Evolutionary conservation across 192 early-diverging fungal genomes (phyloP), one percentile per base, ranked within the genome.

Genomic region (Entomortierella beljakovae): DNA sequence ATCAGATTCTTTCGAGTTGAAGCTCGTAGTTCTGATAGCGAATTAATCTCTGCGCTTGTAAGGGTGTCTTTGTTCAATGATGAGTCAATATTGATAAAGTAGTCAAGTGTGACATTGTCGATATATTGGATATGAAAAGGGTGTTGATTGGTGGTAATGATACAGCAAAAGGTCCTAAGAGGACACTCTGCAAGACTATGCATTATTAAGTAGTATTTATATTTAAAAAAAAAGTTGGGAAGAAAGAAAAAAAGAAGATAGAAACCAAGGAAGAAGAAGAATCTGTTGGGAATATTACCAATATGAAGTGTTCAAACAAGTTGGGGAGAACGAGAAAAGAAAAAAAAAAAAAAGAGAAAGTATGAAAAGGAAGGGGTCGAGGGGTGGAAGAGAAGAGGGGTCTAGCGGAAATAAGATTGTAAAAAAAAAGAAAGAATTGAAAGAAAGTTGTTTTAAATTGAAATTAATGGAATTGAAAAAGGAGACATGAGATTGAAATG

Each of bases 181-280:
- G 61, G 75, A 55, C 75, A 79, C 33, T 70, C 61, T 37, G 43
- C 61, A 32, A 79, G 48, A 1, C 67, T 54, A 60, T 79, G 74
- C 60, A 64, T 69, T 20, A 15, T 63, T 18, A 33, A 15, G 52
- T 16, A 22, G n/a, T 49, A 15, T 28, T 28, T 9, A 49, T 7
- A 43, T n/a, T 15, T 25, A 23, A 68, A 67, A 28, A 15, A 25
- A 28, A 34, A 23, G 56, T 8, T 15, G 9, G 56, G 9, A 50
- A n/a, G 20, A 40, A 15, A 32, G n/a, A 2, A 32, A 22, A 13
- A 26, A 22, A 23, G 34, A 22, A 32, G 18, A 26, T 18, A 26
- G 52, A 42, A 20, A 37, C 43, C 43, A 46, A 20, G 43, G 20
- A 46, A 46, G 4, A 29, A 63, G 37, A 46, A 40, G 6, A 23